Conservation (phyloP, 257 asterid species). For the Verbena officinalis region DNA sequence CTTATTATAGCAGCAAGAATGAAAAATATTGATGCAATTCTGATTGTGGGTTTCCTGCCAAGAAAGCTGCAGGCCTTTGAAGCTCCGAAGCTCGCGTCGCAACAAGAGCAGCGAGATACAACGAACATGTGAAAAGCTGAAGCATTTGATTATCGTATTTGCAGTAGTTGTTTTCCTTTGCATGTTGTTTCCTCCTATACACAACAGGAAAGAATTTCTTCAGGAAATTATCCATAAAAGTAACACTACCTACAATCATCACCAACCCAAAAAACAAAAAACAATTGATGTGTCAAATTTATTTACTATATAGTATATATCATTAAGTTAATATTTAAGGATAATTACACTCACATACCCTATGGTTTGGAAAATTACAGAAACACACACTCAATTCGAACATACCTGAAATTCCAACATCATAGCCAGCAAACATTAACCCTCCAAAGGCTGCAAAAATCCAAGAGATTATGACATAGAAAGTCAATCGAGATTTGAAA, state of each 20-base stretch:
- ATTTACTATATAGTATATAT: too few species aligned
- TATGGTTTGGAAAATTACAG: too few species aligned
- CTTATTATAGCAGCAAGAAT: slow-evolving; percentile 55
- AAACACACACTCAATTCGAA: not conserved
- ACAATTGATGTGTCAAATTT: too few species aligned
- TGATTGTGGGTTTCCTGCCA: slow-evolving; percentile 69
- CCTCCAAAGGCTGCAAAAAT: slow-evolving; percentile 60
- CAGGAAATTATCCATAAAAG: slow-evolving; percentile 85
- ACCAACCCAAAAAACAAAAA: too few species aligned
- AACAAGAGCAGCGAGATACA: slow-evolving; percentile 70
- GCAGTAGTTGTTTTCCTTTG: slow-evolving; percentile 66
- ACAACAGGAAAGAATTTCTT: slow-evolving; percentile 60
- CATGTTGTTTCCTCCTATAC: slow-evolving; percentile 44
- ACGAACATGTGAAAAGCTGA: slow-evolving; percentile 82
- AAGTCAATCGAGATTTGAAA: slow-evolving; percentile 35
- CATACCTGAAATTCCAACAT: slow-evolving; percentile 59
- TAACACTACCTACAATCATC: slow-evolving; percentile 92
- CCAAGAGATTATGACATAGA: slow-evolving; percentile 50
- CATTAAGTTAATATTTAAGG: too few species aligned
- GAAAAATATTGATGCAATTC: slow-evolving; percentile 53
- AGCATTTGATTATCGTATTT: slow-evolving; percentile 74
- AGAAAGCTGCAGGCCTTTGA: slow-evolving; percentile 57
- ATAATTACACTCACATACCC: too few species aligned
- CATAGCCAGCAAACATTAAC: slow-evolving; percentile 58
- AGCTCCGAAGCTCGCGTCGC: too few species aligned